Evolutionary conservation across 2,329 filamentous ascomycete genomes (phyloP), one percentile per base, ranked within the genome.

Genomic region (Calonectria honghensis): DNA sequence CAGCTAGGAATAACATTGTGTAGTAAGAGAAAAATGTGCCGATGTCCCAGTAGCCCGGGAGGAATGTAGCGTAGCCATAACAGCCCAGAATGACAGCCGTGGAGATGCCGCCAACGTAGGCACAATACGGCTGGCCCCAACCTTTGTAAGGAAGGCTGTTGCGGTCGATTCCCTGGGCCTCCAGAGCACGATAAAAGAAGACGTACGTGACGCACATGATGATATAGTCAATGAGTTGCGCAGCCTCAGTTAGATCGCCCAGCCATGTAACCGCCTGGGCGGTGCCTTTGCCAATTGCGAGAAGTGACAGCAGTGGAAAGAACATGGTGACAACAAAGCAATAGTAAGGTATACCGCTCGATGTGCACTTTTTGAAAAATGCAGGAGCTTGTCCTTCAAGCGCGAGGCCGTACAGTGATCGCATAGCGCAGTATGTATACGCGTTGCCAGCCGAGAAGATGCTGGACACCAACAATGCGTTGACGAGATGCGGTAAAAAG

Each of bases 201-300:
- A 88, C 76, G 79, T 87, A 90, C 20, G 86, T 87, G 59, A 86
- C 75, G 73, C 83, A 83, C 79, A 88, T 87, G 80, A 89, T 86
- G 74, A 93, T 88, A 82, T 91, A 93, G 84, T 91, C 90, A 80
- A 93, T 91, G 76, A 91, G 87, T 48, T 88, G 87, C 29, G 87
- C 89, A 10, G 88, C 89, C 4, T 89, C 91, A 77, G 90, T 87
- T 11, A 92, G 83, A 75, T 87, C 89, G 74, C 88, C 84, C 61
- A 92, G 83, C 88, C 88, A 91, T 63, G 79, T 88, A 24, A 91
- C 84, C 4, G 88, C 88, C 20, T 54, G 54, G 13, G 54, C 45
- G 45, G 50, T 68, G 14, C 41, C 27, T 16, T 52, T 68, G 1
- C 41, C 39, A 48, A 68, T 39, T 1, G 50, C 64, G 3, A 63